Conservation (phyloP, 73 alveolate species). For the Diophrys sp. region DNA sequence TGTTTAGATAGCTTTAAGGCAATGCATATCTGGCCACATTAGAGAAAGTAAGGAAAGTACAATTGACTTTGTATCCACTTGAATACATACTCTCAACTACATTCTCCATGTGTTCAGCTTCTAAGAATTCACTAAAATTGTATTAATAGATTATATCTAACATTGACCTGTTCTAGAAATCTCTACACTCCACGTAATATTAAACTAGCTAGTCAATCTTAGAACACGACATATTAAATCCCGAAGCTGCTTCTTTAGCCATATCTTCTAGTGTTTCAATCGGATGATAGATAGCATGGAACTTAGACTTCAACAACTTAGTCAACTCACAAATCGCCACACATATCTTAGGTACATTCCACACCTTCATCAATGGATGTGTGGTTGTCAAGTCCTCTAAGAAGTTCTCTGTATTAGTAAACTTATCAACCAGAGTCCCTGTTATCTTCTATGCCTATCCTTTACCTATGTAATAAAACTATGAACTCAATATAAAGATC, state of each 20-base stretch:
- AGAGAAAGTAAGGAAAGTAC: neutral
- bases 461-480: neutral
- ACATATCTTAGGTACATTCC: neutral
- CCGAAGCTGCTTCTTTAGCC: neutral
- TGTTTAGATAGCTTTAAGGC: neutral
- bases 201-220: neutral
- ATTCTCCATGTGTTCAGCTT: neutral
- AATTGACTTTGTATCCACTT: neutral
- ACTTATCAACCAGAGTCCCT: neutral
- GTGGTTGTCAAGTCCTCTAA: neutral
- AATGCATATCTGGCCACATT: neutral
- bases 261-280: neutral
- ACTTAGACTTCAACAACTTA: neutral
- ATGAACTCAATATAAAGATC: neutral
- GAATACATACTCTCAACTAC: neutral
- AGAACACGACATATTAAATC: neutral
- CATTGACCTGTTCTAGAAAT: neutral
- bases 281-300: neutral
- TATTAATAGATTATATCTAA: neutral
- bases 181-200: neutral
- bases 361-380: neutral
- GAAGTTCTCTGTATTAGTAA: neutral
- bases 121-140: neutral
- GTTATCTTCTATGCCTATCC: neutral
- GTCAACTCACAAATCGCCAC: neutral